Evolutionary conservation across 1,139 yeast species (phyloP).

Genomic region (Suhomyces kunorum): DNA sequence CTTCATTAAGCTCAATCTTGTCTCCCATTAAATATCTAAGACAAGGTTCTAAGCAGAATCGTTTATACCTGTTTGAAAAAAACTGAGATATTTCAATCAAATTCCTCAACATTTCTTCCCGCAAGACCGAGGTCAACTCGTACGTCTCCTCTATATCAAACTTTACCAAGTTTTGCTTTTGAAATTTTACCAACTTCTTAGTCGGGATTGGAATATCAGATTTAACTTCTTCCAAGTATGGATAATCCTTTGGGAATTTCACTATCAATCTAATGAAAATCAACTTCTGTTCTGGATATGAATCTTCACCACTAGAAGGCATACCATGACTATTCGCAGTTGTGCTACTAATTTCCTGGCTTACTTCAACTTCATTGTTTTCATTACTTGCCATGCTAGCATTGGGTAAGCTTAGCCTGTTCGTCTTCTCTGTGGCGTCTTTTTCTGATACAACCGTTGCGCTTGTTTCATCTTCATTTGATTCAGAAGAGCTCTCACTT

Average conservation of each 20-base stretch:
- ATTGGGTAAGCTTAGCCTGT: conserved; percentile 7
- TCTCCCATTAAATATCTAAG: conserved; percentile 82
- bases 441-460: conserved; percentile 2
- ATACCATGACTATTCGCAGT: conserved; percentile 1
- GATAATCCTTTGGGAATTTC: conserved; percentile 71
- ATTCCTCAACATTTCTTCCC: conserved; percentile 50
- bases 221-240: conserved; percentile 54
- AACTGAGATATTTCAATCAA: conserved; percentile 58
- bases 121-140: conserved; percentile 53
- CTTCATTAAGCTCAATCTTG: conserved; percentile 54
- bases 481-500: conserved; percentile 6
- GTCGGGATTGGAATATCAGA: conserved; percentile 16
- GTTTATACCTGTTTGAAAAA: conserved; percentile 54
- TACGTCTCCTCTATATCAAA: conserved; percentile 78
- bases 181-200: conserved; percentile 25
- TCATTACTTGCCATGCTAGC: conserved; percentile 7
- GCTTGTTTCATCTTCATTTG: conserved; percentile 6
- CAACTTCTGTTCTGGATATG: conserved; percentile 48
- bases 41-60: conserved; percentile 80
- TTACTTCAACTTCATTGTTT: conserved; percentile 5
- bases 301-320: conserved; percentile 11
- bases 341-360: conserved; percentile 3
- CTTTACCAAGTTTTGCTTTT: conserved; percentile 29
- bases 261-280: conserved; percentile 71
- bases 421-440: conserved; percentile 5